phyloP scores from a whole-genome alignment of 352 stramenopile genomes.

The Pilasporangium apinafurcum region DNA sequence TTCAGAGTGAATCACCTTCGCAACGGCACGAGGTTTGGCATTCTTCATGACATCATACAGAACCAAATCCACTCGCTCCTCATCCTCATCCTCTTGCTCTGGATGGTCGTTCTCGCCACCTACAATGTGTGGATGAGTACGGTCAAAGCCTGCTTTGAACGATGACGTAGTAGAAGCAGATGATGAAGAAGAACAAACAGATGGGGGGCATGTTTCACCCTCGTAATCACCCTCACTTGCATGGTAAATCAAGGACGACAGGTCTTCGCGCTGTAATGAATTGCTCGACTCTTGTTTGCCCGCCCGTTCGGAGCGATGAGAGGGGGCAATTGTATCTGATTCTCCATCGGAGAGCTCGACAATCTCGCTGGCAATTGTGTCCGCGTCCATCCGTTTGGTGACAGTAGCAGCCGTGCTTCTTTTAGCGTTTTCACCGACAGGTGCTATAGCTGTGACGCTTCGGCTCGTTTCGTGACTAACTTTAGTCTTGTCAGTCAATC shows the following conservation, averaged over 20 bases:
- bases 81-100: conserved; percentile 26
- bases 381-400: conserved; percentile 4
- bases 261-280: no score
- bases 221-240: conserved; percentile 7
- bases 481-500: no score
- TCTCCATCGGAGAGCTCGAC: conserved; percentile 11
- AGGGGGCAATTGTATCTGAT: conserved; percentile 1
- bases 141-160: no score
- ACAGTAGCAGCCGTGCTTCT: no score
- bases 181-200: no score
- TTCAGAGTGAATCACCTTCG: conserved; percentile 40
- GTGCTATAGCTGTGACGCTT: conserved; percentile 1
- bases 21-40: conserved; percentile 38
- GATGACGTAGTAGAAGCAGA: no score
- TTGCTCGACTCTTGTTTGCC: no score
- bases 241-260: conserved; percentile 24
- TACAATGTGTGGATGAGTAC: neutral
- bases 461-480: neutral
- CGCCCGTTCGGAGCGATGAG: no score
- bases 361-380: conserved; percentile 10
- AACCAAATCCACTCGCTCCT: conserved; percentile 29
- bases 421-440: no score
- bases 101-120: conserved; percentile 24
- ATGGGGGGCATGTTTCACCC: neutral
- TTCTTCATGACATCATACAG: conserved; percentile 50